Evolutionary conservation across 345 rosid genomes (phyloP), one percentile per base, ranked within the genome.

Genomic region (Melastoma malabathricum): DNA sequence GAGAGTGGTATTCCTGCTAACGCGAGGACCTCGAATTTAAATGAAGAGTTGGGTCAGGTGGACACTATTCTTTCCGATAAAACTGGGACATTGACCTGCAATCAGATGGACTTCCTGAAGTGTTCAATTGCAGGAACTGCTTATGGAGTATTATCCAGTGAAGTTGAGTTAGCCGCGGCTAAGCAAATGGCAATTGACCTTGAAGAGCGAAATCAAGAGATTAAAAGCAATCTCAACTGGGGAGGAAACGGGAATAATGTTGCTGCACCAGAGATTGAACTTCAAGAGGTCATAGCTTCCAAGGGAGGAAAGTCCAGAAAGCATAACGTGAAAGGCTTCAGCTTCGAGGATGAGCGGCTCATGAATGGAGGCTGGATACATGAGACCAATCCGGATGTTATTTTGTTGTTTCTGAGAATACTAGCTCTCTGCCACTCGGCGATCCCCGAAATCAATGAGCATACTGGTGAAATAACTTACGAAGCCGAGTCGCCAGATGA

Each of bases 401-500:
- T 80, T 15, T 61, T 71, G 60, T 70, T 80, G 82, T 86, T 86
- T 68, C 78, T 80, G 59, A 67, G 82, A 25, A 75, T 86, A 58
- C 66, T 86, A 58, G 82, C 90, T 13, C 57, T 80, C 50, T 86
- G 95, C 44, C 90, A 86, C 65, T 75, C 90, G 1, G 90, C 78
- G 10, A 78, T 82, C 46, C 90, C 88, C 14, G 60, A 71, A 59
- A 69, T 59, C 48, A 79, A 75, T 50, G 84, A 74, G 57, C 59
- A 59, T 34, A 68, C 57, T 15, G 74, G 68, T 6, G 75, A 69
- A 72, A 60, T 72, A 46, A 81, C 61, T 22, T 87, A 81, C 44
- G 96, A 87, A 69, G 96, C 96, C 38, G 96, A 87, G 60, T 87
- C 96, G 15, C 96, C 93, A 3, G 93, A 87, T 56, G 96, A 87